phyloP scores from a whole-genome alignment of 2,329 filamentous ascomycete species.

The Tricladium varicosporioides region DNA sequence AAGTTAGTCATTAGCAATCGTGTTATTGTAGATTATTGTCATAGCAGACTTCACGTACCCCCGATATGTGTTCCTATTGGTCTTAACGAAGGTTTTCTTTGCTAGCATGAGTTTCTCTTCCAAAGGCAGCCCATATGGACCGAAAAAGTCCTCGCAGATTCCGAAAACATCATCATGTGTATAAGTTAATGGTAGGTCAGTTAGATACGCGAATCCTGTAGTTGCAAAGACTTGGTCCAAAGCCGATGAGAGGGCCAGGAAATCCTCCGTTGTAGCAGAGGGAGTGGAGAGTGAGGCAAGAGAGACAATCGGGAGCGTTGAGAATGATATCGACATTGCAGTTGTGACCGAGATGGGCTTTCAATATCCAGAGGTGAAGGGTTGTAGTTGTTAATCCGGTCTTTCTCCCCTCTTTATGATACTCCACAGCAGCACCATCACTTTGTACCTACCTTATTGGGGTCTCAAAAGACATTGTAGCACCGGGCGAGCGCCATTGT shows the following conservation, averaged over 20 bases:
- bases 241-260: constrained; percentile 35
- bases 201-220: constrained; percentile 46
- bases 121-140: constrained; percentile 28
- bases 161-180: constrained; percentile 42
- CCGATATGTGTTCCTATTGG: constrained; percentile 44
- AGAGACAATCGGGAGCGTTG: constrained; percentile 42
- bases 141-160: constrained; percentile 40
- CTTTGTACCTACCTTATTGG: too few relatives aligned
- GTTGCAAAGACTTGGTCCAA: constrained; percentile 44
- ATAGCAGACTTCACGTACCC: constrained; percentile 28
- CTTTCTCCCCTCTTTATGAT: too few relatives aligned
- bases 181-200: constrained; percentile 42
- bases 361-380: too few relatives aligned
- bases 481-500: too few relatives aligned
- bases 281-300: constrained; percentile 35
- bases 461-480: too few relatives aligned
- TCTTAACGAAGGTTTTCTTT: constrained; percentile 40
- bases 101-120: constrained; percentile 41
- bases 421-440: too few relatives aligned
- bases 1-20: not conserved
- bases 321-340: constrained; percentile 31
- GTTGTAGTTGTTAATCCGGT: too few relatives aligned
- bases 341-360: too few relatives aligned
- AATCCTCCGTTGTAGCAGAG: constrained; percentile 27
- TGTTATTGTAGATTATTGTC: not conserved